Percentiles rank a stretch among this genome's conserved stretches.
Conservation (phyloP, 139 green algal genomes). For the Chlamydomonas eustigma region DNA sequence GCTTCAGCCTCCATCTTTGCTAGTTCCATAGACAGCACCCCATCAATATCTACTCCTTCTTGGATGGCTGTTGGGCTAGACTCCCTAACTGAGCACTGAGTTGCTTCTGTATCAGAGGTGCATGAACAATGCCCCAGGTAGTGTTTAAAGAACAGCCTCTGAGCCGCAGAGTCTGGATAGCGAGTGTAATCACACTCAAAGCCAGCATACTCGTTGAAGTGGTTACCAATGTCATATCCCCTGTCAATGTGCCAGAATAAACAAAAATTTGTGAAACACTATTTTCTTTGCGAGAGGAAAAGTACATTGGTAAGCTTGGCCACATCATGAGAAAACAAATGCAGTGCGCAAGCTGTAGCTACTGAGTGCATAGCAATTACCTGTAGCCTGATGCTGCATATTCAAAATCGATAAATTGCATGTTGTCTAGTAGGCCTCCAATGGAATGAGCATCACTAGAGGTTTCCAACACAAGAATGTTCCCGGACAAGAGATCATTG, state of each 20-base stretch:
- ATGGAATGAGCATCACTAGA: neutral
- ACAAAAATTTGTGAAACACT: neutral
- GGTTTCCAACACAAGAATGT: slow-evolving; percentile 71
- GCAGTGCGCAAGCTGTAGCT: no score
- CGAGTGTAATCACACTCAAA: slow-evolving; percentile 88
- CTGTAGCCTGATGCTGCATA: slow-evolving; percentile 72
- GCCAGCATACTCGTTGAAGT: slow-evolving; percentile 96
- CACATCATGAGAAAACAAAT: no score
- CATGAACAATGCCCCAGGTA: slow-evolving; percentile 49
- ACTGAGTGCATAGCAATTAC: neutral
- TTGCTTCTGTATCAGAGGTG: neutral
- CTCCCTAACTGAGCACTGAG: no score
- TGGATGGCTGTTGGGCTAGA: no score
- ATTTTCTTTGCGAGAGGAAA: neutral
- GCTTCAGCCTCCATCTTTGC: slow-evolving; percentile 69
- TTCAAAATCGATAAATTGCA: slow-evolving; percentile 96
- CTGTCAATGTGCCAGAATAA: neutral
- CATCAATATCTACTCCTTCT: no score
- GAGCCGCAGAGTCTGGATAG: slow-evolving; percentile 42
- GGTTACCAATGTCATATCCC: slow-evolving; percentile 89
- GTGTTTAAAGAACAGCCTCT: slow-evolving; percentile 56
- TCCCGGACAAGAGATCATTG: slow-evolving; percentile 84
- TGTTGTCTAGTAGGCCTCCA: no score
- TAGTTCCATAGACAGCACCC: no score
- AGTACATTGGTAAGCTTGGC: no score